phyloP scores from a whole-genome alignment of 345 rosid species.

The Eucalyptus dawsonii region DNA sequence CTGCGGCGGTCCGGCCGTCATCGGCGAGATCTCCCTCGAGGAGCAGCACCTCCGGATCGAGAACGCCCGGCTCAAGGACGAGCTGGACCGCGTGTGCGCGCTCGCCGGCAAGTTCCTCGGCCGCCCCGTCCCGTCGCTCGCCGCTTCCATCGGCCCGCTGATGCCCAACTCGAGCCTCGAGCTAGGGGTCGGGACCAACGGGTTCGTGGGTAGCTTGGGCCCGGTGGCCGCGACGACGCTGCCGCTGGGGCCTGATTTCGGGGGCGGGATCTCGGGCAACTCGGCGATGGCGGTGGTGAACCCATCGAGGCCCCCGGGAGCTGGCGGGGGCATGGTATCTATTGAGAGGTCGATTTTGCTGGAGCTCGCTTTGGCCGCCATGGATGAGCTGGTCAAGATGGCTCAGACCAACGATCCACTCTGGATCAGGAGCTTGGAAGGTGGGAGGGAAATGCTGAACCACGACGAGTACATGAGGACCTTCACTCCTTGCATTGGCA shows the following conservation, averaged over 20 bases:
- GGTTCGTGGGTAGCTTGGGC: constrained; percentile 25
- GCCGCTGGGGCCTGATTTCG: constrained; percentile 42
- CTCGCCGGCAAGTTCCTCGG: constrained; percentile 90
- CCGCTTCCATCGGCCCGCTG: constrained; percentile 19
- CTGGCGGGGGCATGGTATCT: constrained; percentile 44
- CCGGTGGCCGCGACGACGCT: constrained; percentile 24
- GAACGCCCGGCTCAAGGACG: constrained; percentile 77
- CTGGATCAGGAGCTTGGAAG: constrained; percentile 57
- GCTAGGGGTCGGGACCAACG: constrained; percentile 68
- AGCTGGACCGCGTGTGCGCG: constrained; percentile 73
- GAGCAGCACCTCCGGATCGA: constrained; percentile 88
- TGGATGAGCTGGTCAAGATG: constrained; percentile 85
- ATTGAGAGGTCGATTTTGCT: constrained; percentile 60
- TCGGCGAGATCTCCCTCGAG: constrained; percentile 72
- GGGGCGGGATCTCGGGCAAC: constrained; percentile 28
- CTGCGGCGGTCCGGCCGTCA: constrained; percentile 85
- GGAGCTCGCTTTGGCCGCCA: constrained; percentile 74
- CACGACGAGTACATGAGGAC: constrained; percentile 53
- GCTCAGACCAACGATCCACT: constrained; percentile 71
- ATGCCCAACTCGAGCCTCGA: constrained; percentile 70
- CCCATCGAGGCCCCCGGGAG: constrained; percentile 10
- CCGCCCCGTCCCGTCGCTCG: constrained; percentile 46
- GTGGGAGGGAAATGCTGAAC: constrained; percentile 51
- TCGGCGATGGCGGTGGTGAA: constrained; percentile 15
- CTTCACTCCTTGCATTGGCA: constrained; percentile 53